Base-by-base conservation (phyloP, 164 flowering plant species). In the Magnolia kwangsiensis region DNA sequence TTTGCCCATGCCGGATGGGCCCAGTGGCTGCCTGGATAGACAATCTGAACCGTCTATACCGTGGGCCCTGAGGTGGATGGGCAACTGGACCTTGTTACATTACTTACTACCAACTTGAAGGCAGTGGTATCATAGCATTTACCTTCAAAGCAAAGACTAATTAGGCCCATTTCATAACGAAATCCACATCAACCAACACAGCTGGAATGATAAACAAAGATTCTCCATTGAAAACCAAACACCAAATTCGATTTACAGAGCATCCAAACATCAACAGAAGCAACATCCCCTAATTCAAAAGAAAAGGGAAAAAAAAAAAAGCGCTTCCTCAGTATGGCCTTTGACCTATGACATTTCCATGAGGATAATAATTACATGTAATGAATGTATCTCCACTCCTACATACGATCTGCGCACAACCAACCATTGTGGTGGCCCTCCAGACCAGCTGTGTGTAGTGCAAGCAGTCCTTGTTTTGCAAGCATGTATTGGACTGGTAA, bases 381-480 rank as follows among this genome's bases (percentile, higher is more conserved):
- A 74, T 64, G 74, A 80, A 74, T 2, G 29, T 64, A 29, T 71
- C 80, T 18, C 82, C 82, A 23, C 67, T 66, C 9, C 1, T 23
- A 50, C 77, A 77, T 10, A 31, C 51, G 14, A 65, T 51, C 72
- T 51, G 69, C 0, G 79, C 82, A 64, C 82, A 80, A 4, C 82
- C 79, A 9, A 80, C 79, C 50, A 8, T 14, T 29, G 23, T 59
- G 37, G 75, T 68, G 9, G 13, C 5, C 61, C 55, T 73, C 82
- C 79, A 76, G 7, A 76, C 74, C 51, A 80, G 13, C 69, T 80
- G 82, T 7, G 79, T 76, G 69, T 80, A 80, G 71, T 80, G 82
- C 71, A 71, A 4, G 69, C 82, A 80, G 11, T 80, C 79, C 55
- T 45, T 5, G 21, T 58, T 68, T 23, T 31, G 50, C n/a, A 18